Conservation (phyloP, 108 stramenopile species). For the Chaetoceros tenuissimus region DNA sequence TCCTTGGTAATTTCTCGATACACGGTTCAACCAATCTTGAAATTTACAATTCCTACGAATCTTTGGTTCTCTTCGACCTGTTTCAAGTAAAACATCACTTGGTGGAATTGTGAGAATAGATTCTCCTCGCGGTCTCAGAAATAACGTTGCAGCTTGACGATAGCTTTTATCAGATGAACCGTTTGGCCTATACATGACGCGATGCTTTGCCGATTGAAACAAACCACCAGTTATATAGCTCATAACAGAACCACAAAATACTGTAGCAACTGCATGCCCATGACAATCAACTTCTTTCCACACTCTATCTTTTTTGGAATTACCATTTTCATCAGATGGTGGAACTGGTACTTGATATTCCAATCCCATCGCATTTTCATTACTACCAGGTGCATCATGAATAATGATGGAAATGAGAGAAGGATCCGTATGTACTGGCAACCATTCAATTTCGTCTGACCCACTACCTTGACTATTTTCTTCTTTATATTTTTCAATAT, state of each 20-base stretch:
- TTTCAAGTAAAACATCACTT: slow-evolving; percentile 11
- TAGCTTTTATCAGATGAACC: background rate
- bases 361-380: slow-evolving; percentile 42
- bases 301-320: background rate
- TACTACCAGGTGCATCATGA: slow-evolving; percentile 35
- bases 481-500: background rate
- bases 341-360: slow-evolving; percentile 20
- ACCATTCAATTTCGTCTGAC: slow-evolving; percentile 20
- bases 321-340: background rate
- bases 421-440: slow-evolving; percentile 81
- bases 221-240: slow-evolving; percentile 44
- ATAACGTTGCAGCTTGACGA: slow-evolving; percentile 67
- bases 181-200: slow-evolving; percentile 30
- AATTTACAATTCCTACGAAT: slow-evolving; percentile 9
- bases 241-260: slow-evolving; percentile 69
- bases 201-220: slow-evolving; percentile 59
- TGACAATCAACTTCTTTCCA: slow-evolving; percentile 54
- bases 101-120: slow-evolving; percentile 41
- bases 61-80: slow-evolving; percentile 5
- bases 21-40: slow-evolving; percentile 20
- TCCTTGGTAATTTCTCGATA: slow-evolving; percentile 22
- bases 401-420: slow-evolving; percentile 72
- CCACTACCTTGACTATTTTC: background rate
- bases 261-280: slow-evolving; percentile 60
- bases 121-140: slow-evolving; percentile 52